Conservation (phyloP, 257 asterid genomes). For the Phtheirospermum japonicum region DNA sequence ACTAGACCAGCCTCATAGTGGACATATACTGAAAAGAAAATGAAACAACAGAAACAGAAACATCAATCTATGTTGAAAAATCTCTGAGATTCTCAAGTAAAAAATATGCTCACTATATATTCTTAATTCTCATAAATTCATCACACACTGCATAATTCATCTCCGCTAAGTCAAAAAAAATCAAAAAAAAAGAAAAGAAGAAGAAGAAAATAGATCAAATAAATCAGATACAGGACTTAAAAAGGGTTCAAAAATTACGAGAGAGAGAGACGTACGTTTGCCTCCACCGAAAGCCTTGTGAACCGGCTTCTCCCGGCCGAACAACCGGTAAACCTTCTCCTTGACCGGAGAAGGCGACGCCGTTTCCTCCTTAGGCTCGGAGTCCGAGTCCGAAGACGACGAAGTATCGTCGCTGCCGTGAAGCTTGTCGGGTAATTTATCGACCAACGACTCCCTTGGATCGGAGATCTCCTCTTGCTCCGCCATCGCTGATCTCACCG, state of each 20-base stretch:
- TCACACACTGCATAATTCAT: too few relatives aligned
- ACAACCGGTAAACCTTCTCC: slow-evolving; percentile 48
- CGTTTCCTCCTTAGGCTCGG: slow-evolving; percentile 39
- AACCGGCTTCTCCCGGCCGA: slow-evolving; percentile 71
- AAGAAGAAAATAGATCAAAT: neutral
- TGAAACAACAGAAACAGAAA: neutral
- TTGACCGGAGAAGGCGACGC: slow-evolving; percentile 47
- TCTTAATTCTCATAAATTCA: too few relatives aligned
- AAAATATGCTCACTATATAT: too few relatives aligned
- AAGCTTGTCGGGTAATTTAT: slow-evolving; percentile 56
- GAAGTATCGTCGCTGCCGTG: slow-evolving; percentile 47
- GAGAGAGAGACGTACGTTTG: slow-evolving; percentile 43
- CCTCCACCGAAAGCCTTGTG: slow-evolving; percentile 87
- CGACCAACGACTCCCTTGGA: slow-evolving; percentile 64
- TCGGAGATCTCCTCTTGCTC: slow-evolving; percentile 72
- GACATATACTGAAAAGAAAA: neutral
- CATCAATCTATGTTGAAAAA: too few relatives aligned
- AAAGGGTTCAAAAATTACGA: neutral
- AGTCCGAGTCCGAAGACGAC: slow-evolving; percentile 54
- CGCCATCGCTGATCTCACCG: slow-evolving; percentile 48
- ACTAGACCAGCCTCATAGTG: slow-evolving; percentile 8
- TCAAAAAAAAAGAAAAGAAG: too few relatives aligned
- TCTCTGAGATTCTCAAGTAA: too few relatives aligned
- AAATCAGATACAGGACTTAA: neutral
- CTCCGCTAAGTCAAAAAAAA: too few relatives aligned